Evolutionary conservation across 1,284 basidiomycete genomes (phyloP), one percentile per base, ranked within the genome.

Genomic region (Rhodotorula mucilaginosa): DNA sequence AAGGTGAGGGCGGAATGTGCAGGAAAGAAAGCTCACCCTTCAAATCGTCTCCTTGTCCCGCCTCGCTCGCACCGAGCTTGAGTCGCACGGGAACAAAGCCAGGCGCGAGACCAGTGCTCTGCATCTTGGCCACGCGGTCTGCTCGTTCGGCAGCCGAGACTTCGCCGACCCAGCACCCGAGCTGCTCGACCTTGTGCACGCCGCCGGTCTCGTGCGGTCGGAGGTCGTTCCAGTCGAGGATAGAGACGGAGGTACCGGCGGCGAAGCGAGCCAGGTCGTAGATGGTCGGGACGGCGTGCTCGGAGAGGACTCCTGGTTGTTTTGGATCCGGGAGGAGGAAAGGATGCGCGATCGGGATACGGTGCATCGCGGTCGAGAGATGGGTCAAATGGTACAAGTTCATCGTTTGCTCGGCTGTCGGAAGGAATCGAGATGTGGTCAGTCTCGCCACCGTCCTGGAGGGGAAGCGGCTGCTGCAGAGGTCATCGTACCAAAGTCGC

Each of bases 381-480:
- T 74, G 69, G 2, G 74, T 61, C 61, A 76, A 72, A 56, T 74
- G 72, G 62, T 74, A 76, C 13, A 76, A 61, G 54, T 73, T 70
- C 67, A 74, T 72, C n/a, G 65, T 68, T 60, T 74, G 72, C 26
- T 74, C 70, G 47, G 72, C 74, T 75, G 68, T 23, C 39, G 39
- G 12, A 44, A 12, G 18, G 15, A 6, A 0, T 34, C 4, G 2
- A 6, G 10, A 5, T 1, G 19, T 12, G 12, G 10, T 56, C 19
- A 49, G 54, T 6, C 7, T 44, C 21, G 12, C 19, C 18, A 44
- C 21, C 16, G 15, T 3, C 29, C 12, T 2, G 18, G 3, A 12
- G 46, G 5, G 47, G 26, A 21, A 10, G 23, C 34, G 4, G 7
- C 5, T 23, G 0, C 2, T 2, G 23, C 7, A 44, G 5, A 16